Evolutionary conservation across 1,284 basidiomycete species (phyloP).

Genomic region (Moesziomyces sp.): DNA sequence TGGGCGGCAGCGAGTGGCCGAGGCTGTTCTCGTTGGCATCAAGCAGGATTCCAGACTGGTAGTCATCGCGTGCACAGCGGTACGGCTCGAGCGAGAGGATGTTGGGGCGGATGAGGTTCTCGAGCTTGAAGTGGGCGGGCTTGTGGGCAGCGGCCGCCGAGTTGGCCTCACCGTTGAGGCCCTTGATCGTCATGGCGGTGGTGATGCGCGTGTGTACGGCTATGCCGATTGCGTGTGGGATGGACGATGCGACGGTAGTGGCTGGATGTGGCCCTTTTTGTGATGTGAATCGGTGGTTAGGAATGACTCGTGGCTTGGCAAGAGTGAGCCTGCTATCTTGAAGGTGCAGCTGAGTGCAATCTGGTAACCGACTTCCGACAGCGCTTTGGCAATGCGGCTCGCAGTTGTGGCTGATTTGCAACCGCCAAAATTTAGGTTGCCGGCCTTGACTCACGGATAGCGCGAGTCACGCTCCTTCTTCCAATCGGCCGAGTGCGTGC

Average conservation of each 20-base stretch:
- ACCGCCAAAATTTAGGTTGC: constrained; percentile 26
- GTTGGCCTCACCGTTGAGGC: constrained; percentile 32
- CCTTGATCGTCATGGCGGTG: constrained; percentile 45
- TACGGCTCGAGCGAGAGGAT: constrained; percentile 93
- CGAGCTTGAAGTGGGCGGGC: constrained; percentile 66
- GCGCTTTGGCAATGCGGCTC: not conserved
- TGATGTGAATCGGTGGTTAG: not conserved
- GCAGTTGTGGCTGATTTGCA: not conserved
- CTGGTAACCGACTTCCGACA: not conserved
- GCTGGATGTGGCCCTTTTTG: not conserved
- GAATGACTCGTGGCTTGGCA: not conserved
- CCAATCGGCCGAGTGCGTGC: constrained; percentile 33
- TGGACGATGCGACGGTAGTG: too few species aligned
- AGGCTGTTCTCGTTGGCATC: constrained; percentile 98
- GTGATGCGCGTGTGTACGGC: not conserved
- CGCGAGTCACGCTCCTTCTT: constrained; percentile 39
- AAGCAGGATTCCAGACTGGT: constrained; percentile 89
- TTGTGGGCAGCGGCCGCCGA: constrained; percentile 53
- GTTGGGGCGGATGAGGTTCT: constrained; percentile 82
- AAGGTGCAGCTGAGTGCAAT: too few species aligned
- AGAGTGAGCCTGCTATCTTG: not conserved
- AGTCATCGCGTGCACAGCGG: constrained; percentile 95
- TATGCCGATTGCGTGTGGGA: not conserved
- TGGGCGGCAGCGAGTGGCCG: constrained; percentile 80
- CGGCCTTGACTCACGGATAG: constrained; percentile 2